These are phyloP conservation scores for Rhizoclosmatium globosum DNA, from an alignment of 192 early-diverging fungal species.

Conservation along the genomic window DNA sequence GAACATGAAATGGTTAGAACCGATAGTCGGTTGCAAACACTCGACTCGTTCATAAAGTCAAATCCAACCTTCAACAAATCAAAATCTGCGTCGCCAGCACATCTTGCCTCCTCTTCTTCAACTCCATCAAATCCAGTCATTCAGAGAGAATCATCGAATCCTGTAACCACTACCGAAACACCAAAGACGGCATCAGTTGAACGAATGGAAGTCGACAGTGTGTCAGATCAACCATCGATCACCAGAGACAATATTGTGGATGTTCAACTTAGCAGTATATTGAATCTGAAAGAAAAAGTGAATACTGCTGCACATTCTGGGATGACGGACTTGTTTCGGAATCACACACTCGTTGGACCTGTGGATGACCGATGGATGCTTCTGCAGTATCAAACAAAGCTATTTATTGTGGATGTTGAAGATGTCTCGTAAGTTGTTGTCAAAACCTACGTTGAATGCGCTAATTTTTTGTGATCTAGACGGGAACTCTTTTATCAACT, in stretches of 20 bases:
- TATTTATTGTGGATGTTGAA: slow-evolving; percentile 87
- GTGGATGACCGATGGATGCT: slow-evolving; percentile 82
- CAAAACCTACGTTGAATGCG: slow-evolving; percentile 26
- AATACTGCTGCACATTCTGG: slow-evolving; percentile 47
- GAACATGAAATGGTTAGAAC: slow-evolving; percentile 88
- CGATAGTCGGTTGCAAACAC: slow-evolving; percentile 78
- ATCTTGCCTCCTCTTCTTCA: not conserved
- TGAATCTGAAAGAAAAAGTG: slow-evolving; percentile 80
- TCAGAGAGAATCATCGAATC: too few species aligned
- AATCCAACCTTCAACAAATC: slow-evolving; percentile 29
- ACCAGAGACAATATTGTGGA: slow-evolving; percentile 58
- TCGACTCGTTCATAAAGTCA: slow-evolving; percentile 72
- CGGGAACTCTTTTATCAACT: slow-evolving; percentile 93
- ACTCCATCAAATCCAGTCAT: not conserved
- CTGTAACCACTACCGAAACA: not conserved
- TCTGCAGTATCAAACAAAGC: slow-evolving; percentile 84
- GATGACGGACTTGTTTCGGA: slow-evolving; percentile 78
- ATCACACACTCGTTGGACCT: slow-evolving; percentile 90
- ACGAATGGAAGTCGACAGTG: too few species aligned
- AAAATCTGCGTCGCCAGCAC: not conserved
- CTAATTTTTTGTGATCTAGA: slow-evolving; percentile 47
- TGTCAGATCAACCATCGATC: not conserved
- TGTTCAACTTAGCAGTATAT: slow-evolving; percentile 82
- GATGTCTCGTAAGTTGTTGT: slow-evolving; percentile 64
- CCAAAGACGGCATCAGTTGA: not conserved